A percentile compares a stretch with the other conserved stretches of the same genome.
Conservation (phyloP, 164 flowering plant species). For the Paratinospora sagittata region DNA sequence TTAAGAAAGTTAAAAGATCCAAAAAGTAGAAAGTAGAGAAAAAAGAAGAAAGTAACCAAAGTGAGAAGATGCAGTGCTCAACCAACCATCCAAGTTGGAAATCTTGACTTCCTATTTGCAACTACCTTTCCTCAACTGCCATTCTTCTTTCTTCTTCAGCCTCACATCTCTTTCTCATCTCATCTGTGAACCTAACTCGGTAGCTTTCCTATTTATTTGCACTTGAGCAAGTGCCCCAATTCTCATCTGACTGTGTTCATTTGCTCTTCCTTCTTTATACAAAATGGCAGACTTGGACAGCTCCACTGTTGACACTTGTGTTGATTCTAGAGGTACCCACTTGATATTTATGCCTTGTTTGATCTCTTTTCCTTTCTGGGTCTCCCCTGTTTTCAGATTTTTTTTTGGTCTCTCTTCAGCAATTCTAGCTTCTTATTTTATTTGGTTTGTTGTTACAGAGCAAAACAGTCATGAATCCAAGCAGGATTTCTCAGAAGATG, state of each 20-base stretch:
- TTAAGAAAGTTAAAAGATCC: too few species aligned
- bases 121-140: not conserved
- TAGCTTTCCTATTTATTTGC: not conserved
- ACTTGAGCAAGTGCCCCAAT: not conserved
- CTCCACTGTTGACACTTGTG: not conserved
- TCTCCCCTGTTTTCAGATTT: too few species aligned
- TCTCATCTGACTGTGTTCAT: too few species aligned
- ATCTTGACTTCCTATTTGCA: not conserved
- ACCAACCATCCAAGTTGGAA: not conserved
- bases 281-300: not conserved
- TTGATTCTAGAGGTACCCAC: conserved; percentile 3
- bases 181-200: too few species aligned
- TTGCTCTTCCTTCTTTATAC: too few species aligned
- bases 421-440: too few species aligned
- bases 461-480: not conserved
- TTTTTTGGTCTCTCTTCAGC: too few species aligned
- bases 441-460: not conserved
- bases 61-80: not conserved
- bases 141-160: too few species aligned
- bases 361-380: too few species aligned
- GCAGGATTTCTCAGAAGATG: conserved; percentile 3
- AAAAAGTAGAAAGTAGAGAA: not conserved
- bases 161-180: not conserved
- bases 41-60: not conserved
- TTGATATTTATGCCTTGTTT: not conserved